These are phyloP conservation scores for Termitomyces sp. DNA, from an alignment of 768 basidiomycete species.

Conservation along the genomic window DNA sequence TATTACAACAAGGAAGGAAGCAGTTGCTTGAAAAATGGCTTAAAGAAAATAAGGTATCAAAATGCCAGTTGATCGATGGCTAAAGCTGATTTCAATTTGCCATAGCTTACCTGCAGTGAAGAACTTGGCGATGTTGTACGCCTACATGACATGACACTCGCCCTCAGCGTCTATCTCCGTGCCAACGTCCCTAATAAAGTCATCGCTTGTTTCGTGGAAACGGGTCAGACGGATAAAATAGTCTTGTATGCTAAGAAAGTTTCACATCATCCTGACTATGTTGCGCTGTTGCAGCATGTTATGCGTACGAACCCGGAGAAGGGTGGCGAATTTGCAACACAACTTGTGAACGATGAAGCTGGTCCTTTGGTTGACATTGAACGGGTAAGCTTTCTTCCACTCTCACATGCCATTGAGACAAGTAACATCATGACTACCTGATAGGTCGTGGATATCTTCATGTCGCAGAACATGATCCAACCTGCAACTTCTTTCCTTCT, in stretches of 20 bases:
- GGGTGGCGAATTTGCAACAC: conserved; percentile 95
- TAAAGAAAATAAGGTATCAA: conserved; percentile 92
- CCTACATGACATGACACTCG: conserved; percentile 92
- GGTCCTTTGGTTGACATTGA: conserved; percentile 94
- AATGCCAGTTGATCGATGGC: neutral
- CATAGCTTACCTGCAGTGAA: conserved; percentile 93
- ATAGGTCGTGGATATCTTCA: conserved; percentile 96
- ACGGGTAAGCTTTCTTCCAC: conserved; percentile 46
- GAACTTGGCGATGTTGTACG: conserved; percentile 98
- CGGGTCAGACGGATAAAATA: conserved; percentile 98
- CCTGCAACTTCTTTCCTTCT: conserved; percentile 97
- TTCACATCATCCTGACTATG: conserved; percentile 89
- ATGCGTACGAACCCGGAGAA: conserved; percentile 97
- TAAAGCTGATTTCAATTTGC: neutral
- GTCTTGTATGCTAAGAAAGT: conserved; percentile 97
- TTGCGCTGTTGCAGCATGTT: conserved; percentile 88
- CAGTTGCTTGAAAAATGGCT: conserved; percentile 98
- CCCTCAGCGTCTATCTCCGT: conserved; percentile 94
- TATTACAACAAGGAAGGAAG: conserved; percentile 93
- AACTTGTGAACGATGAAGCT: conserved; percentile 88
- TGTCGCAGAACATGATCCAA: conserved; percentile 99
- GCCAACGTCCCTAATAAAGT: conserved; percentile 99
- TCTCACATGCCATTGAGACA: neutral
- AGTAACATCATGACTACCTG: neutral
- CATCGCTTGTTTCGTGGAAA: conserved; percentile 98